Base-by-base conservation (phyloP, 2,329 filamentous ascomycete genomes). In the Exophiala aquamarina region DNA sequence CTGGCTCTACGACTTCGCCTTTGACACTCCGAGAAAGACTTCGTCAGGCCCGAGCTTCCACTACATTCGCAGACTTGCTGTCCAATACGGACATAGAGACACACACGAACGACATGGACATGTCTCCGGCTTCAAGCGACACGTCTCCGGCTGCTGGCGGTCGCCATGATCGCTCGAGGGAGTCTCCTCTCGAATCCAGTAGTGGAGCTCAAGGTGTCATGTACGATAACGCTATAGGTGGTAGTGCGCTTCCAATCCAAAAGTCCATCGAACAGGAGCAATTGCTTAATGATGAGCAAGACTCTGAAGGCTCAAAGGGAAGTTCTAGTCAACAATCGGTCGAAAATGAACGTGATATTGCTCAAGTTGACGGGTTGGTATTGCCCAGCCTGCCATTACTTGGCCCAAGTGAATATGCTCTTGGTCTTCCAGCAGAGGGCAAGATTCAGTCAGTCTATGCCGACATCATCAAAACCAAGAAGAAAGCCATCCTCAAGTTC, bases 251-350 rank as follows among this genome's bases (percentile, higher is more conserved):
- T 2, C 54, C 49, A 10, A 57, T 59, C 20, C 57, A 58, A 41
- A 34, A 54, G n/a, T 59, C 57, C 6, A 59, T 59, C 15, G 57
- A 59, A 33, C 53, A 58, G 19, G 57, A 58, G 38, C 43, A 41
- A 31, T 26, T 26, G 11, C 51, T 32, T 9, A 50, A 45, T 14
- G 53, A 45, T 4, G 52, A 52, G 28, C 47, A 41, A 4, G 45
- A 44, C 5, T 55, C 55, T 3, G 41, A 43, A 17, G 51, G 51
- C 18, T 59, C 57, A 13, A 59, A 59, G 29, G 31, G 26, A 20
- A 58, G 47, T 31, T 59, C 57, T n/a, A 59, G 57, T 42, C 57
- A 59, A 49, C 53, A 56, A 18, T 59, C 57, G 15, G 33, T 59
- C 18, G 47, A 58, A 17, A 56, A 55, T 37, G 55, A 59, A 33